phyloP scores from a whole-genome alignment of 371 early-diverging fungal species.

The Apophysomyces sp. region DNA sequence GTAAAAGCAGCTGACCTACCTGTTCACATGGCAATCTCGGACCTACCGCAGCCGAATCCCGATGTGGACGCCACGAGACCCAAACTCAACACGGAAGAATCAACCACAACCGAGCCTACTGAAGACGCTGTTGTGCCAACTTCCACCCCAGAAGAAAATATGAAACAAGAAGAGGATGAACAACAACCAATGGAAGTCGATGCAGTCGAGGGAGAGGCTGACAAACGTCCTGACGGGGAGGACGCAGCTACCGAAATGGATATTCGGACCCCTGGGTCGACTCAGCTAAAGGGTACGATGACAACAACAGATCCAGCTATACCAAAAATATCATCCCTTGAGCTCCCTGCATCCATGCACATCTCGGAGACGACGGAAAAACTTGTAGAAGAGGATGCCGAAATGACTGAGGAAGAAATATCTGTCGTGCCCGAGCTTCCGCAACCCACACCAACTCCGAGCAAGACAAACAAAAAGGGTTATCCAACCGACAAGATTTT shows the following conservation, averaged over 20 bases:
- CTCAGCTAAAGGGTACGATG: background rate
- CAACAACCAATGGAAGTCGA: conserved; percentile 1
- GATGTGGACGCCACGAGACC: conserved; percentile 4
- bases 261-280: background rate
- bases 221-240: background rate
- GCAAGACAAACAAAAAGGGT: conserved; percentile 4
- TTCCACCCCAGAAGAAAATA: too few relatives aligned
- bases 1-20: conserved; percentile 9
- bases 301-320: background rate
- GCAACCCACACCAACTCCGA: conserved; percentile 8
- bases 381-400: background rate
- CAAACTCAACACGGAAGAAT: background rate
- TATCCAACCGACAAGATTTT: conserved; percentile 31
- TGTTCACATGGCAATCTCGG: conserved; percentile 1
- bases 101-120: background rate
- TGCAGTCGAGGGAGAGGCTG: background rate
- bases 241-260: background rate
- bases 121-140: background rate
- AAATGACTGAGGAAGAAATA: conserved; percentile 1
- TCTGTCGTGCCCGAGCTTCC: conserved; percentile 6
- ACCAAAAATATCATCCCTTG: conserved; percentile 12
- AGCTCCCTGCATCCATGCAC: conserved; percentile 5
- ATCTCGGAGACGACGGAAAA: conserved; percentile 4
- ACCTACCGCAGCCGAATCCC: conserved; percentile 1
- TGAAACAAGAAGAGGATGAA: background rate